Evolutionary conservation across 306 rosid species (phyloP), one percentile per base, ranked within the genome.

Genomic region (Astragalus membranaceus): DNA sequence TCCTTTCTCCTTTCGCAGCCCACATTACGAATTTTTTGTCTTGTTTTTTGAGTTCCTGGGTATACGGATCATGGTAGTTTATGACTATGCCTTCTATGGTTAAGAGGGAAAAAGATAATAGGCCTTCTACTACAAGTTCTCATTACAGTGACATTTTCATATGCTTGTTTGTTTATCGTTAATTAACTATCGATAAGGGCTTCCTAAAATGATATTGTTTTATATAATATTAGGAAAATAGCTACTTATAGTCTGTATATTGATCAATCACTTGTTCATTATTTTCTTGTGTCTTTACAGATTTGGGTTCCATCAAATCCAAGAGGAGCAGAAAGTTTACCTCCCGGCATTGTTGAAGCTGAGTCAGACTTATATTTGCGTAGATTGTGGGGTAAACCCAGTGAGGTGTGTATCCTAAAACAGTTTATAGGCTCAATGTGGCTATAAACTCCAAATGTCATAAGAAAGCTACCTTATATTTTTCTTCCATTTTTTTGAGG

Each of bases 231-330:
- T 66, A 13, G 15, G 59, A 75, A 64, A 75, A 44, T 76, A 51
- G 37, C 16, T 60, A 14, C 9, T 14, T 51, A 66, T 30, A 50
- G 66, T 52, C 59, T 67, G 35, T 13, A 39, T 42, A 44, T 39
- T 69, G 68, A 69, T 74, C 67, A 43, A 46, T 16, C 26, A 23
- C 73, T 20, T 62, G 64, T 66, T 71, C 15, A 64, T 41, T 26
- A 33, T 36, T 54, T 30, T 71, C 39, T 57, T 43, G 65, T 43
- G 47, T 68, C 32, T 68, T 48, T 70, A 79, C 86, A 95, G 99
- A 89, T 89, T 68, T 95, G 97, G 99, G 97, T 71, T 72, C 85
- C 97, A 67, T 87, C 97, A 73, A 91, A 94, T 87, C 99, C 97
- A 59, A 87, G 81, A 85, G 99, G 99, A 56, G 97, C 97, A 35